Percentiles rank a stretch among this genome's conserved stretches.
These are phyloP conservation scores for Leucoagaricus sp. DNA, from an alignment of 1,284 basidiomycete genomes.

Conservation along the genomic window DNA sequence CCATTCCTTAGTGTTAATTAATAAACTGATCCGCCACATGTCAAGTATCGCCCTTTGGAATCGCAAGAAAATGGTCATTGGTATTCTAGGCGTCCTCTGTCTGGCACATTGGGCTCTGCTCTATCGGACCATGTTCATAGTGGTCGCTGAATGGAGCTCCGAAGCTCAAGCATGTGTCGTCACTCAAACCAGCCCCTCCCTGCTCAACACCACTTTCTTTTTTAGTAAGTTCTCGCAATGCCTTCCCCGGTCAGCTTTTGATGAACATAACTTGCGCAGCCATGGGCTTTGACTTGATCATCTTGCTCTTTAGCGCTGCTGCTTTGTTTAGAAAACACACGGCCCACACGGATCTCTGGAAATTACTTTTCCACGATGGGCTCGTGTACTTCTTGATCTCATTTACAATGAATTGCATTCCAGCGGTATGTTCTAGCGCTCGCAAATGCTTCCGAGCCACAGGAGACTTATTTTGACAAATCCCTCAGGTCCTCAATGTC, in stretches of 20 bases:
- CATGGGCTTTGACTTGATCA: slow-evolving; percentile 66
- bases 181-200: slow-evolving; percentile 48
- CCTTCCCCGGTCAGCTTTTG: background rate
- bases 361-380: slow-evolving; percentile 70
- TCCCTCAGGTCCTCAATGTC: slow-evolving; percentile 48
- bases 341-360: slow-evolving; percentile 55
- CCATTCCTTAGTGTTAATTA: background rate
- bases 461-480: background rate
- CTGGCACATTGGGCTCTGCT: slow-evolving; percentile 66
- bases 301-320: slow-evolving; percentile 54
- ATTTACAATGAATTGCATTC: slow-evolving; percentile 64
- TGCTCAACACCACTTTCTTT: slow-evolving; percentile 67
- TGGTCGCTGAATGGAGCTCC: slow-evolving; percentile 54
- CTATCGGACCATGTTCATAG: slow-evolving; percentile 69
- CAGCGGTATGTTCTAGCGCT: slow-evolving; percentile 50
- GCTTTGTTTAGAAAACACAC: slow-evolving; percentile 53
- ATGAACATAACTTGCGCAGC: slow-evolving; percentile 37
- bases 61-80: slow-evolving; percentile 48
- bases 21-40: background rate
- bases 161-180: slow-evolving; percentile 46
- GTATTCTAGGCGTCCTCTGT: slow-evolving; percentile 53
- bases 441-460: slow-evolving; percentile 3
- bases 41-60: slow-evolving; percentile 71
- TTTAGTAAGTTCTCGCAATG: slow-evolving; percentile 49
- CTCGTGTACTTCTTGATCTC: slow-evolving; percentile 65